Evolutionary conservation across 2,329 filamentous ascomycete genomes (phyloP).

Genomic region (Phoma sp.): DNA sequence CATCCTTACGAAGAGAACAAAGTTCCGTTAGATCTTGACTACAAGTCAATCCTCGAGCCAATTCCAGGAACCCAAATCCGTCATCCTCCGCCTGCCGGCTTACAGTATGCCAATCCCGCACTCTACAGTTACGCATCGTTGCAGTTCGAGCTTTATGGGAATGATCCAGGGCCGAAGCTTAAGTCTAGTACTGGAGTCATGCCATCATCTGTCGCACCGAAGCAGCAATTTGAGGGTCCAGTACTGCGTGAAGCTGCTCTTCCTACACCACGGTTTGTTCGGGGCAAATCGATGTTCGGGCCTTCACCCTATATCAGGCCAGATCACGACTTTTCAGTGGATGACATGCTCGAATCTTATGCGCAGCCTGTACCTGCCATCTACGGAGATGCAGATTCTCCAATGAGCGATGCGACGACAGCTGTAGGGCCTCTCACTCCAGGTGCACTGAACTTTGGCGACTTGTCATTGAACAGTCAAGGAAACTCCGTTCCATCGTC

Average conservation of each 20-base stretch:
- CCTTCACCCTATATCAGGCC: conserved; percentile 4
- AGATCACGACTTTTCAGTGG: background rate
- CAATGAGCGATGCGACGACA: background rate
- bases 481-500: background rate
- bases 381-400: conserved; percentile 7
- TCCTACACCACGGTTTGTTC: conserved; percentile 1
- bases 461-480: conserved; percentile 17
- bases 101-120: background rate
- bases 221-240: background rate
- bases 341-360: background rate
- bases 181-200: background rate
- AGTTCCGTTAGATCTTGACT: background rate
- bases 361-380: background rate
- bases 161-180: background rate
- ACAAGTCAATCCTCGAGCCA: background rate
- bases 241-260: background rate
- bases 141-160: background rate
- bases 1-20: conserved; percentile 14
- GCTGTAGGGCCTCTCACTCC: conserved; percentile 9
- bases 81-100: background rate
- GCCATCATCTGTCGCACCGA: background rate
- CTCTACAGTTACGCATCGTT: background rate
- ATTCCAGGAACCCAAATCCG: conserved; percentile 3
- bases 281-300: conserved; percentile 3
- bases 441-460: conserved; percentile 20